Conservation (phyloP, 139 green algal species). For the Chlamydomonas applanata region DNA sequence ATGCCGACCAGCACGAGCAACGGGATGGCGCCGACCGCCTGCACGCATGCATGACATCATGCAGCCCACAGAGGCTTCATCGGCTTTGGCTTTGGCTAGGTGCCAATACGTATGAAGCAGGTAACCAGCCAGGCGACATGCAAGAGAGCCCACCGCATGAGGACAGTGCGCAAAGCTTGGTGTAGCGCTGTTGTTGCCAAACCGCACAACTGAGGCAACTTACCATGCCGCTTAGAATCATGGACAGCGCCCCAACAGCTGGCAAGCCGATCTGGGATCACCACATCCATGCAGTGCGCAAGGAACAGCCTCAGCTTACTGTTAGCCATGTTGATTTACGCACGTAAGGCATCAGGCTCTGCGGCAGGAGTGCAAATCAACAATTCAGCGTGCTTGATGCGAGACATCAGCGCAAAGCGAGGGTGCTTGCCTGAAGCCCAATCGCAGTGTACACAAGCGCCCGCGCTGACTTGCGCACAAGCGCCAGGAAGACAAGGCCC, state of each 20-base stretch:
- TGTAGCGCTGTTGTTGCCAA: background rate
- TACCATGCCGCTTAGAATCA: no score
- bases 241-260: no score
- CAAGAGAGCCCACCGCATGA: no score
- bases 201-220: background rate
- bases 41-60: background rate
- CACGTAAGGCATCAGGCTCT: no score
- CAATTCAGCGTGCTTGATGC: background rate
- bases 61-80: no score
- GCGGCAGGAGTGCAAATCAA: no score
- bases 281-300: background rate
- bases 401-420: background rate
- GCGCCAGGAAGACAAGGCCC: conserved; percentile 21
- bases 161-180: no score
- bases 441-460: conserved; percentile 15
- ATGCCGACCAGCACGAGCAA: conserved; percentile 13
- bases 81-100: no score
- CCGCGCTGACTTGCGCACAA: background rate
- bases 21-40: background rate
- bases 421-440: conserved; percentile 12
- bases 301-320: background rate
- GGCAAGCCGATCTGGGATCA: background rate
- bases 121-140: no score
- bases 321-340: no score
- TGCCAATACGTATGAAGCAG: no score